Evolutionary conservation across 2,329 filamentous ascomycete genomes (phyloP).

Genomic region (Colletotrichum sp.): DNA sequence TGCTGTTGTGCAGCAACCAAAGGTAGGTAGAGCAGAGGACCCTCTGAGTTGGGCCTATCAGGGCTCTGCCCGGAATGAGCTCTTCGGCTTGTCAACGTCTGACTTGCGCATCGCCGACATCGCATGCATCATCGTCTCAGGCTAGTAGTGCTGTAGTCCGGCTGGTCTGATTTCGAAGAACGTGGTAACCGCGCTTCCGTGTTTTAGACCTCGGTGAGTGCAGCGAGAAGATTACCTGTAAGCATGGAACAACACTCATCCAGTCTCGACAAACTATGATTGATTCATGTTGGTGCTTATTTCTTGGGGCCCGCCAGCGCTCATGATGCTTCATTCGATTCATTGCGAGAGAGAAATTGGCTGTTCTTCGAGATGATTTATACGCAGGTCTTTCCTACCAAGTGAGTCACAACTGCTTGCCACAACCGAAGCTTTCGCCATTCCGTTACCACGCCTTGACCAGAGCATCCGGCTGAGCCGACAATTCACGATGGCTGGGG

Average conservation of each 20-base stretch:
- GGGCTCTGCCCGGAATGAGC: background rate
- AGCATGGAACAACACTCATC: background rate
- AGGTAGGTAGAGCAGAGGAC: background rate
- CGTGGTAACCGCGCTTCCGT: background rate
- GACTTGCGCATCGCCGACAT: slow-evolving; percentile 7
- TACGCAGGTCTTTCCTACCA: background rate
- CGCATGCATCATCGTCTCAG: background rate
- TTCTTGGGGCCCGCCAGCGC: background rate
- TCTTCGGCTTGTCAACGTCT: background rate
- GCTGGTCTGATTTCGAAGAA: background rate
- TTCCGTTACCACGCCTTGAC: background rate
- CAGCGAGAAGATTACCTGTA: background rate
- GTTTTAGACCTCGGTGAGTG: background rate
- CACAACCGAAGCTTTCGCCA: background rate
- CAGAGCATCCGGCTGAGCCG: background rate
- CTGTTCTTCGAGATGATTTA: background rate
- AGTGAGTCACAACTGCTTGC: background rate
- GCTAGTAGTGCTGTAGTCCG: background rate
- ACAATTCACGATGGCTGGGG: background rate
- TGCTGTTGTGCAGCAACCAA: background rate
- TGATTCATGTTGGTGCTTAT: background rate
- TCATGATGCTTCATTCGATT: background rate
- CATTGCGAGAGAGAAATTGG: background rate
- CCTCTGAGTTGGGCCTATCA: background rate
- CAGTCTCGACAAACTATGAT: background rate